A percentile compares a stretch with the other conserved stretches of the same genome.
These are phyloP conservation scores for Leccinum proximum DNA, from an alignment of 1,284 basidiomycete species.

Conservation along the genomic window DNA sequence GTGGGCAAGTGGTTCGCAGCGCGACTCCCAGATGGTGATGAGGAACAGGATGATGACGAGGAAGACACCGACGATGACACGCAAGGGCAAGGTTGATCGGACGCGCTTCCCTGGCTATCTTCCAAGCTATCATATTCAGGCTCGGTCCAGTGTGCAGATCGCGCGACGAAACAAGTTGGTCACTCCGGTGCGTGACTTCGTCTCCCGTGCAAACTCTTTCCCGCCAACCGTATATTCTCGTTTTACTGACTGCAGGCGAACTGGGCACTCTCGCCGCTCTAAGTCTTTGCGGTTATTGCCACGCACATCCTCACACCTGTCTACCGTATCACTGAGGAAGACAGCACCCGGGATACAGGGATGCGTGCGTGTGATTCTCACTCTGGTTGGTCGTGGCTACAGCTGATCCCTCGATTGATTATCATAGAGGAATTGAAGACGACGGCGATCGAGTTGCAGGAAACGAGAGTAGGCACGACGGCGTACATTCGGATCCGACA, in stretches of 20 bases:
- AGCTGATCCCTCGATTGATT: background rate
- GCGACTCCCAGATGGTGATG: slow-evolving; percentile 7
- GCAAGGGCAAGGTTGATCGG: slow-evolving; percentile 29
- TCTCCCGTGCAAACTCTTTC: background rate
- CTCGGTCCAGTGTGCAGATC: slow-evolving; percentile 65
- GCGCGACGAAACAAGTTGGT: slow-evolving; percentile 53
- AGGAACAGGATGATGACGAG: slow-evolving; percentile 13
- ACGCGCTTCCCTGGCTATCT: slow-evolving; percentile 90
- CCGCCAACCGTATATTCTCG: slow-evolving; percentile 11
- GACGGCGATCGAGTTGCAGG: slow-evolving; percentile 83
- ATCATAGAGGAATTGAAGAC: slow-evolving; percentile 78
- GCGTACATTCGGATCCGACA: slow-evolving; percentile 84
- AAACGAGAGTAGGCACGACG: slow-evolving; percentile 81
- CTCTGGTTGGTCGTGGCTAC: background rate
- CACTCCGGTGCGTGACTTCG: slow-evolving; percentile 35
- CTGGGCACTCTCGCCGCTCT: slow-evolving; percentile 82
- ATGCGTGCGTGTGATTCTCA: slow-evolving; percentile 52
- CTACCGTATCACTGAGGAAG: slow-evolving; percentile 87
- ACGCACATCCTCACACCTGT: slow-evolving; percentile 82
- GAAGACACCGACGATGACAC: slow-evolving; percentile 23
- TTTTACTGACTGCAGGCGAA: slow-evolving; percentile 36
- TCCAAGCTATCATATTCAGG: slow-evolving; percentile 89
- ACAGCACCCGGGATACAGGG: slow-evolving; percentile 67
- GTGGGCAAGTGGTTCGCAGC: slow-evolving; percentile 80
- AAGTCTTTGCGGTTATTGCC: slow-evolving; percentile 89